Evolutionary conservation across 257 asterid genomes (phyloP).

Genomic region (Oldenlandia corymbosa): DNA sequence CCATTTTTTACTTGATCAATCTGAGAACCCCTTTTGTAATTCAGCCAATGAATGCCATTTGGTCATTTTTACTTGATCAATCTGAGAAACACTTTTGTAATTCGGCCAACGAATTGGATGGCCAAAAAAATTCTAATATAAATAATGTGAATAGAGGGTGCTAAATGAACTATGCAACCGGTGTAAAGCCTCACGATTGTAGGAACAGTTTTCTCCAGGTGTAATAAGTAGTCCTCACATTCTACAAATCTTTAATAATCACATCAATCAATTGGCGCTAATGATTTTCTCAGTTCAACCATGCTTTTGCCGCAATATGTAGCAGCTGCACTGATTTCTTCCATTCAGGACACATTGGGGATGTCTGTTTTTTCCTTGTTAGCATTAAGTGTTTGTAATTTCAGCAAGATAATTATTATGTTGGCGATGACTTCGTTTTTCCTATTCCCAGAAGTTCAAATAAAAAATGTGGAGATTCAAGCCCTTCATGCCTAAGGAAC

Average conservation of each 20-base stretch:
- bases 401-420: neutral
- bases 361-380: neutral
- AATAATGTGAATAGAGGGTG: neutral
- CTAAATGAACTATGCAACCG: neutral
- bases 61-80: too few relatives aligned
- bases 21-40: neutral
- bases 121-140: neutral
- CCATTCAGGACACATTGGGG: neutral
- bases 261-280: neutral
- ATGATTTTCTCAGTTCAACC: constrained; percentile 1
- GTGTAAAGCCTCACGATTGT: neutral
- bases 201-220: neutral
- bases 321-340: neutral
- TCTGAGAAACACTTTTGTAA: too few relatives aligned
- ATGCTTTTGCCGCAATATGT: neutral
- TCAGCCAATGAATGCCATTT: too few relatives aligned
- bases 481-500: constrained; percentile 78
- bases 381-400: neutral
- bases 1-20: neutral
- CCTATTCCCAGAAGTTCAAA: constrained; percentile 30
- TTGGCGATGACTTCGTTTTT: neutral
- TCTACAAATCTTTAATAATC: neutral
- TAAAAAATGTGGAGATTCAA: constrained; percentile 89
- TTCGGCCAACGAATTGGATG: neutral
- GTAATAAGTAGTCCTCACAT: neutral